Evolutionary conservation across 768 basidiomycete species (phyloP).

Genomic region (Trametopsis cervina): DNA sequence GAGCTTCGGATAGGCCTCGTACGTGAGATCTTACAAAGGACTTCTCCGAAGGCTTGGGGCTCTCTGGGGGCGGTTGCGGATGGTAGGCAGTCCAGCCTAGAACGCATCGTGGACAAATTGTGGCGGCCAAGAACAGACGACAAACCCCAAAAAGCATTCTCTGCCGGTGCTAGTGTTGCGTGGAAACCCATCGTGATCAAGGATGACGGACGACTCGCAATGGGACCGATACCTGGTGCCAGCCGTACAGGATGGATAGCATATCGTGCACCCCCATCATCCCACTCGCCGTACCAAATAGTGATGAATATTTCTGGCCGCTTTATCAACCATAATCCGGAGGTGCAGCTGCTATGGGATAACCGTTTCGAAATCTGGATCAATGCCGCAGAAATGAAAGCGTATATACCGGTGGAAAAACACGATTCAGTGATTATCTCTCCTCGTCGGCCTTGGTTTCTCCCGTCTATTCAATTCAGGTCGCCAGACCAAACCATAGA

Average conservation of each 20-base stretch:
- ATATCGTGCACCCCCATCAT: constrained; percentile 43
- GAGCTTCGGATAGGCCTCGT: constrained; percentile 22
- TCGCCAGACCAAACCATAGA: too few species aligned
- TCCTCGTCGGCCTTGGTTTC: not conserved
- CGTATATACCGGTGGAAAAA: not conserved
- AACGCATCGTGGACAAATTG: constrained; percentile 40
- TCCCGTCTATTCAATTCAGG: not conserved
- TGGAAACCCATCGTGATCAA: constrained; percentile 49
- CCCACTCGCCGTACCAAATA: not conserved
- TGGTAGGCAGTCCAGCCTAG: constrained; percentile 40
- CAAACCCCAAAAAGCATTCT: constrained; percentile 30
- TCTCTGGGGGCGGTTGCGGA: constrained; percentile 53
- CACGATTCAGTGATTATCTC: not conserved
- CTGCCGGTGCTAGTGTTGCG: constrained; percentile 54
- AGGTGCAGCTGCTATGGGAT: not conserved
- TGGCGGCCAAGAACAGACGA: constrained; percentile 30
- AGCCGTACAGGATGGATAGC: constrained; percentile 44
- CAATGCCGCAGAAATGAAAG: not conserved
- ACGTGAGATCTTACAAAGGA: constrained; percentile 50
- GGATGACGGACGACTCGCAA: constrained; percentile 12
- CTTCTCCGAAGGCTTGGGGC: constrained; percentile 76
- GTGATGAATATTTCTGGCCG: too few species aligned
- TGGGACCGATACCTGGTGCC: constrained; percentile 8
- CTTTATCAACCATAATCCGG: too few species aligned
- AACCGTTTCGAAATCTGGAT: not conserved